phyloP scores from a whole-genome alignment of 352 stramenopile species.

The Phytophthora litchii region DNA sequence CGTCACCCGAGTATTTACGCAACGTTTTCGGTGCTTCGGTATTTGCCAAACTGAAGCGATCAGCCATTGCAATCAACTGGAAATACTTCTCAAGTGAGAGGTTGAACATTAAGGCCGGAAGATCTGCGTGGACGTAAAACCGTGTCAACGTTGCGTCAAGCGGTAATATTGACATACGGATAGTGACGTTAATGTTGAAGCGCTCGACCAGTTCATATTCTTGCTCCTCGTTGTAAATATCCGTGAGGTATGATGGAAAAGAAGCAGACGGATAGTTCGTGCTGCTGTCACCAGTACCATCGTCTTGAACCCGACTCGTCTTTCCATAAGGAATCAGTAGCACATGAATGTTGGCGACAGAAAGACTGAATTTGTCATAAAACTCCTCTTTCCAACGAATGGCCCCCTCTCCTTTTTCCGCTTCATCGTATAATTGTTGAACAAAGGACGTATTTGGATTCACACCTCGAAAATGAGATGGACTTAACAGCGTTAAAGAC shows the following conservation, averaged over 20 bases:
- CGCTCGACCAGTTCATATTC: slow-evolving; percentile 83
- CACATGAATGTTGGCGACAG: slow-evolving; percentile 84
- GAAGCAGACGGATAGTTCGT: slow-evolving; percentile 46
- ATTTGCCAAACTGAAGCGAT: slow-evolving; percentile 60
- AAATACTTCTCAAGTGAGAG: slow-evolving; percentile 87
- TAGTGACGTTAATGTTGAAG: slow-evolving; percentile 88
- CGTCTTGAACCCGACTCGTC: slow-evolving; percentile 33
- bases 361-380: slow-evolving; percentile 90
- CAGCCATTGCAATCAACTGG: slow-evolving; percentile 62
- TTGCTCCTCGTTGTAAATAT: slow-evolving; percentile 55
- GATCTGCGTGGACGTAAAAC: slow-evolving; percentile 84
- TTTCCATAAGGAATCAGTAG: slow-evolving; percentile 80
- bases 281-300: slow-evolving; percentile 20
- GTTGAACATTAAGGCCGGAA: slow-evolving; percentile 85
- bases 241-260: slow-evolving; percentile 46
- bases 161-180: slow-evolving; percentile 85
- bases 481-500: slow-evolving; percentile 50
- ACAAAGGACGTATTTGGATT: slow-evolving; percentile 79
- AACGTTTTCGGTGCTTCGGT: slow-evolving; percentile 30
- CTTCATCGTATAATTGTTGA: slow-evolving; percentile 88
- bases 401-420: slow-evolving; percentile 79
- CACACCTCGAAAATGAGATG: slow-evolving; percentile 33
- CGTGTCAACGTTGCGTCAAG: slow-evolving; percentile 84
- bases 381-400: slow-evolving; percentile 92
- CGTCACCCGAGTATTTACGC: slow-evolving; percentile 26